A percentile compares a stretch with the other conserved stretches of the same genome.
Evolutionary conservation across 2,329 filamentous ascomycete species (phyloP).

Genomic region (Pseudocercospora macadamiae): DNA sequence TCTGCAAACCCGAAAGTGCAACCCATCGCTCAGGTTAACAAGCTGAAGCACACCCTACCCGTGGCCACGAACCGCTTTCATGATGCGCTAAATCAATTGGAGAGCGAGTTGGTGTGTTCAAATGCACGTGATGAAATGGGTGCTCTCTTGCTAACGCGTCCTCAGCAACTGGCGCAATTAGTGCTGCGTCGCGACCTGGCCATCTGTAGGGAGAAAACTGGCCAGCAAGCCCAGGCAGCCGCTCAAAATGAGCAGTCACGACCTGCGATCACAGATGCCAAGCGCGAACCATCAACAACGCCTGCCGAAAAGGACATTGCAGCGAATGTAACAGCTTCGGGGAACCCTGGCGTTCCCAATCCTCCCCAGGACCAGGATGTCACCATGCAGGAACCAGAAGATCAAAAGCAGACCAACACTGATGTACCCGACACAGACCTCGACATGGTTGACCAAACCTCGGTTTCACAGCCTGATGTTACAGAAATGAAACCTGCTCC

Average conservation of each 20-base stretch:
- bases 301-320: conserved; percentile 10
- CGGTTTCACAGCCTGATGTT: conserved; percentile 5
- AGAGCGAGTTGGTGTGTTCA: conserved; percentile 47
- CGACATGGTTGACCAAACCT: conserved; percentile 6
- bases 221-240: conserved; percentile 4
- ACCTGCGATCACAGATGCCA: conserved; percentile 13
- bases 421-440: conserved; percentile 5
- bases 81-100: conserved; percentile 55
- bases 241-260: neutral
- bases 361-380: conserved; percentile 7
- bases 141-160: conserved; percentile 2
- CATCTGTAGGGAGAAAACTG: conserved; percentile 29
- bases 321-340: conserved; percentile 6
- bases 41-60: conserved; percentile 44
- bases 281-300: neutral
- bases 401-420: neutral
- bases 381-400: conserved; percentile 11
- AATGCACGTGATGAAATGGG: neutral
- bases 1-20: conserved; percentile 32
- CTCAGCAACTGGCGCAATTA: conserved; percentile 35
- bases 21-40: conserved; percentile 36
- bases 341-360: neutral
- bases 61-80: conserved; percentile 50
- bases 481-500: conserved; percentile 10
- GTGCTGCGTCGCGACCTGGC: conserved; percentile 42